Percentiles rank a stretch among this genome's conserved stretches.
These are phyloP conservation scores for Picocystis salinarum DNA, from an alignment of 139 green algal genomes.

Conservation along the genomic window DNA sequence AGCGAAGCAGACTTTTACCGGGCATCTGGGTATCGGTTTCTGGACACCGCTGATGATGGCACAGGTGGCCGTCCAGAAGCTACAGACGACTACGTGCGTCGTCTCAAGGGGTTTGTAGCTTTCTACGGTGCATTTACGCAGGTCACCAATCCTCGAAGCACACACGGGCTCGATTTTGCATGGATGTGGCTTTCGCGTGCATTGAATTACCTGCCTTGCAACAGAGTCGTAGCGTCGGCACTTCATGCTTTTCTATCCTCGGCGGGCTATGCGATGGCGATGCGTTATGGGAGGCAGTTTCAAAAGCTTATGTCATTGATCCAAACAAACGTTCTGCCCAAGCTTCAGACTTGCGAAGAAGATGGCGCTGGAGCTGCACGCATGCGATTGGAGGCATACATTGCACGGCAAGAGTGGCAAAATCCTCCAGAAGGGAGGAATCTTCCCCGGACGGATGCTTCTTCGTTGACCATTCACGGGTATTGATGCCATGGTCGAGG, in stretches of 20 bases:
- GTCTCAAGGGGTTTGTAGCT: slow-evolving; percentile 16
- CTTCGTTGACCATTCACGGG: too few species aligned
- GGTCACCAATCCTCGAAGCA: slow-evolving; percentile 10
- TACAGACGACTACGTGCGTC: slow-evolving; percentile 14
- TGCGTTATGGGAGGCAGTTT: slow-evolving; percentile 12
- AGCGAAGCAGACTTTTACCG: slow-evolving; percentile 10
- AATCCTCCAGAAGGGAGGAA: slow-evolving; percentile 1
- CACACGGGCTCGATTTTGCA: slow-evolving; percentile 11
- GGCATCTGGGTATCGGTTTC: slow-evolving; percentile 5
- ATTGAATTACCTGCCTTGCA: slow-evolving; percentile 23
- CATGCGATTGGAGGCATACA: slow-evolving; percentile 17
- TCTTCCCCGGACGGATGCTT: slow-evolving; percentile 7
- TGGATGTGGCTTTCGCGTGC: slow-evolving; percentile 20
- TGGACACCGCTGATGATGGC: neutral
- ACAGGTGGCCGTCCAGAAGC: slow-evolving; percentile 16
- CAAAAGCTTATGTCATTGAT: slow-evolving; percentile 18
- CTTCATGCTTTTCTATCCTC: slow-evolving; percentile 21
- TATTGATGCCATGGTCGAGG: too few species aligned
- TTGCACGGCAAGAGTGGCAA: slow-evolving; percentile 7
- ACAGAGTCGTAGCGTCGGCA: slow-evolving; percentile 10
- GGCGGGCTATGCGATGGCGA: slow-evolving; percentile 16
- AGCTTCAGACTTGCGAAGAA: slow-evolving; percentile 11
- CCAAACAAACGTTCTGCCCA: slow-evolving; percentile 9
- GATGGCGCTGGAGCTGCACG: slow-evolving; percentile 9
- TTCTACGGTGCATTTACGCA: slow-evolving; percentile 22